phyloP scores from a whole-genome alignment of 768 basidiomycete species.

The Polyporus arcularius region DNA sequence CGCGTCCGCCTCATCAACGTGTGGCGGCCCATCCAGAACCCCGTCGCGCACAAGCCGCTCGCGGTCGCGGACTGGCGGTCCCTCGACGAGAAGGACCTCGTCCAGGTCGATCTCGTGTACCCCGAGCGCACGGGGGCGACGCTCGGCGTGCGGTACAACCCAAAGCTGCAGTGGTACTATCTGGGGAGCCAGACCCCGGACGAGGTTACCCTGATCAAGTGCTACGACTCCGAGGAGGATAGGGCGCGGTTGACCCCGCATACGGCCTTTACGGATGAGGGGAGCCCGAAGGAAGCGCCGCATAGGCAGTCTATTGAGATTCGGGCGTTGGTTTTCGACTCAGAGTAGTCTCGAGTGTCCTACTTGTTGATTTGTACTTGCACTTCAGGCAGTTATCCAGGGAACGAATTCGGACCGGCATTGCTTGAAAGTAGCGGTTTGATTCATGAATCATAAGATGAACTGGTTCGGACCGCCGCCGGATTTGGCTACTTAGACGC shows the following conservation, averaged over 20 bases:
- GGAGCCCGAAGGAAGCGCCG: constrained; percentile 35
- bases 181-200: constrained; percentile 39
- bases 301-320: constrained; percentile 46
- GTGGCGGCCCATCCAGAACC: constrained; percentile 44
- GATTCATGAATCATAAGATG: too few species aligned
- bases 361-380: too few species aligned
- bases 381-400: too few species aligned
- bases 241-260: constrained; percentile 44
- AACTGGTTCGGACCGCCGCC: too few species aligned
- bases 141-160: constrained; percentile 35
- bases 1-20: constrained; percentile 47
- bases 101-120: constrained; percentile 37
- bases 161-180: constrained; percentile 41
- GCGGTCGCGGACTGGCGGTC: constrained; percentile 42
- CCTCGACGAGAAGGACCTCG: constrained; percentile 38
- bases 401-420: too few species aligned
- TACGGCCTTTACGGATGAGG: constrained; percentile 39
- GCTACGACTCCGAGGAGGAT: constrained; percentile 43
- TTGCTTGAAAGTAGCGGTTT: too few species aligned
- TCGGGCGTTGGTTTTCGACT: constrained; percentile 41
- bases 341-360: constrained; percentile 20
- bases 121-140: constrained; percentile 35
- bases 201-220: constrained; percentile 43
- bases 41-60: constrained; percentile 42
- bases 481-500: too few species aligned